Conservation (phyloP, 495 filamentous ascomycete genomes). For the Bacidia gigantensis region DNA sequence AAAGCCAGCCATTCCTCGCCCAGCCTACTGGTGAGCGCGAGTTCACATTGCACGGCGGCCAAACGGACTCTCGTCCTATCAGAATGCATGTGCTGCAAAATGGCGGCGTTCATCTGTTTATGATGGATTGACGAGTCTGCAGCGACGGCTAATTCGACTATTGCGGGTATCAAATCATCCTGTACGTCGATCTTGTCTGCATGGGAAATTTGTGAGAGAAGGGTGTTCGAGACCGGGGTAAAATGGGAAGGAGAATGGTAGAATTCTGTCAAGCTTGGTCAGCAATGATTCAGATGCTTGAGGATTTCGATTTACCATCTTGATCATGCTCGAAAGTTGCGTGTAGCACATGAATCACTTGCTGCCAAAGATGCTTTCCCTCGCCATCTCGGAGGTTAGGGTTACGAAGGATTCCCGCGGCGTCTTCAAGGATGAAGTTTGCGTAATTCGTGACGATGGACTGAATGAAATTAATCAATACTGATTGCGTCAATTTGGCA, state of each 20-base stretch:
- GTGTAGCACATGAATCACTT: conserved; percentile 51
- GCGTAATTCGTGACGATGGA: conserved; percentile 88
- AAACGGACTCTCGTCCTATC: conserved; percentile 52
- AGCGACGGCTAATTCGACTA: conserved; percentile 64
- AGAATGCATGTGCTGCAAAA: conserved; percentile 65
- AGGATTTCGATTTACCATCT: conserved; percentile 31
- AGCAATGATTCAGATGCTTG: neutral
- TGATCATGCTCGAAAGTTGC: conserved; percentile 71
- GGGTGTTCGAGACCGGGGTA: conserved; percentile 46
- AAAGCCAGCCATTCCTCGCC: conserved; percentile 86
- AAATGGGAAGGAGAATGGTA: conserved; percentile 89
- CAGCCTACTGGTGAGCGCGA: conserved; percentile 57
- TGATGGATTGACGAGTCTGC: conserved; percentile 73
- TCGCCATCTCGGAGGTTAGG: conserved; percentile 35
- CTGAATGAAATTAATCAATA: conserved; percentile 20
- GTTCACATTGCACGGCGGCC: conserved; percentile 66
- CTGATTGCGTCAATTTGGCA: neutral
- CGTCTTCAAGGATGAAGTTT: conserved; percentile 65
- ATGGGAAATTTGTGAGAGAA: conserved; percentile 54
- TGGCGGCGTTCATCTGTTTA: conserved; percentile 63
- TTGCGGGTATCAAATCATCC: conserved; percentile 36
- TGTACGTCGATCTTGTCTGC: conserved; percentile 34
- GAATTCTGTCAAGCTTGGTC: conserved; percentile 36
- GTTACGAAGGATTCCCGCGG: conserved; percentile 46
- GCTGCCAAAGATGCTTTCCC: conserved; percentile 44